A percentile compares a stretch with the other conserved stretches of the same genome.
phyloP scores from a whole-genome alignment of 2,329 filamentous ascomycete genomes.

The Fusarium sterilihyphosum region DNA sequence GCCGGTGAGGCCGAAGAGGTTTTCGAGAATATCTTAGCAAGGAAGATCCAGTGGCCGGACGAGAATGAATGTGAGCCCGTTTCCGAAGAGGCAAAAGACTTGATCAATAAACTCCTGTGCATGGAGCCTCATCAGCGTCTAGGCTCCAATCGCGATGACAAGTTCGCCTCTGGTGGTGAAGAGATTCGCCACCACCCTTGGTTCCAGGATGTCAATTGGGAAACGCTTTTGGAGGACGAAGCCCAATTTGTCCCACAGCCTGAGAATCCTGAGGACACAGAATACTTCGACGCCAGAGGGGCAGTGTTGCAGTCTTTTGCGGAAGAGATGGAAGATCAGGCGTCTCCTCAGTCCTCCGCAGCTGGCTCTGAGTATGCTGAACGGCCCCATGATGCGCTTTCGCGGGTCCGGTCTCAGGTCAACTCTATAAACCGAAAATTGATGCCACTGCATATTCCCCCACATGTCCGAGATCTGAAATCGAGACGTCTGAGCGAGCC shows the following conservation, averaged over 20 bases:
- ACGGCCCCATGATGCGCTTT: conserved; percentile 92
- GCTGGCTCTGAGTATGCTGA: conserved; percentile 83
- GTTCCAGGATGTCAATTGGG: conserved; percentile 91
- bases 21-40: conserved; percentile 93
- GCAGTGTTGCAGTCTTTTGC: conserved; percentile 92
- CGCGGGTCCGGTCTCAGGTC: conserved; percentile 86
- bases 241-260: conserved; percentile 93
- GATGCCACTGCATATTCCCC: conserved; percentile 96
- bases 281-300: conserved; percentile 94
- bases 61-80: conserved; percentile 77
- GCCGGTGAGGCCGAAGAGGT: conserved; percentile 90
- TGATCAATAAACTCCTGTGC: conserved; percentile 93
- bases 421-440: conserved; percentile 87
- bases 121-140: conserved; percentile 83
- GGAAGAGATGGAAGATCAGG: conserved; percentile 92
- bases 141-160: conserved; percentile 86
- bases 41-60: conserved; percentile 92
- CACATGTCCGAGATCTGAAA: conserved; percentile 92
- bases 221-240: conserved; percentile 90
- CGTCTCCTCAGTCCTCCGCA: conserved; percentile 75
- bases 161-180: conserved; percentile 82
- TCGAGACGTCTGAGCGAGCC: conserved; percentile 91
- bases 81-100: conserved; percentile 88
- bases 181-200: conserved; percentile 91
- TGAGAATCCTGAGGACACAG: conserved; percentile 95